Evolutionary conservation across 2,329 filamentous ascomycete species (phyloP).

Genomic region (Xylogone sp.): DNA sequence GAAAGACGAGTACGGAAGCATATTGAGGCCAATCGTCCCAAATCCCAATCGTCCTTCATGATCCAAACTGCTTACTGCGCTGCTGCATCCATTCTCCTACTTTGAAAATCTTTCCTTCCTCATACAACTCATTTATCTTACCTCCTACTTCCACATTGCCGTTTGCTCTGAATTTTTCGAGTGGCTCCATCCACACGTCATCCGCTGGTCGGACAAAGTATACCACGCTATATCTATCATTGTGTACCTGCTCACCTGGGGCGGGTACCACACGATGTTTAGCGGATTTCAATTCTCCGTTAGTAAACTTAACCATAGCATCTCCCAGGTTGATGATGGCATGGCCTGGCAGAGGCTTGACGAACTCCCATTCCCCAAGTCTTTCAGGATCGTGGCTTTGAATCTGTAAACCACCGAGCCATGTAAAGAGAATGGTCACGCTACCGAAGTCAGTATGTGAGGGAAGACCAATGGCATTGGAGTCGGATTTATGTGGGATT

Average conservation of each 20-base stretch:
- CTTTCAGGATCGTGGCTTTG: conserved; percentile 3
- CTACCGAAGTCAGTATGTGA: conserved; percentile 46
- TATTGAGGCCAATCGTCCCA: no score
- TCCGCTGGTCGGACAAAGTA: conserved; percentile 49
- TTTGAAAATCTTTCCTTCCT: background rate
- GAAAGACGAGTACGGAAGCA: no score
- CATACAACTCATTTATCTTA: background rate
- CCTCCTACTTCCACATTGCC: conserved; percentile 5
- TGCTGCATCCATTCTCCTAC: background rate
- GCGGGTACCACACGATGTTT: conserved; percentile 65
- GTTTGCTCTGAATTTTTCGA: conserved; percentile 18
- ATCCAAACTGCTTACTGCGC: background rate
- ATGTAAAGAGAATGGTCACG: conserved; percentile 25
- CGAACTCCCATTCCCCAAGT: conserved; percentile 20
- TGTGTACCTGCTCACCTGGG: conserved; percentile 48
- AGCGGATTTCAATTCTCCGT: conserved; percentile 48
- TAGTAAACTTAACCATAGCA: conserved; percentile 43
- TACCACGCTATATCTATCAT: conserved; percentile 45
- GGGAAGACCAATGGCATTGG: background rate
- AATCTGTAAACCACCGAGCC: conserved; percentile 29
- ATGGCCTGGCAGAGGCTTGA: conserved; percentile 7
- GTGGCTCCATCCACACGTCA: conserved; percentile 27
- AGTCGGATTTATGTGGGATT: background rate
- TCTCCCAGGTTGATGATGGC: conserved; percentile 40
- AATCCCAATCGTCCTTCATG: background rate